Base-by-base conservation (phyloP, 495 filamentous ascomycete genomes). In the Xylaria sp. region DNA sequence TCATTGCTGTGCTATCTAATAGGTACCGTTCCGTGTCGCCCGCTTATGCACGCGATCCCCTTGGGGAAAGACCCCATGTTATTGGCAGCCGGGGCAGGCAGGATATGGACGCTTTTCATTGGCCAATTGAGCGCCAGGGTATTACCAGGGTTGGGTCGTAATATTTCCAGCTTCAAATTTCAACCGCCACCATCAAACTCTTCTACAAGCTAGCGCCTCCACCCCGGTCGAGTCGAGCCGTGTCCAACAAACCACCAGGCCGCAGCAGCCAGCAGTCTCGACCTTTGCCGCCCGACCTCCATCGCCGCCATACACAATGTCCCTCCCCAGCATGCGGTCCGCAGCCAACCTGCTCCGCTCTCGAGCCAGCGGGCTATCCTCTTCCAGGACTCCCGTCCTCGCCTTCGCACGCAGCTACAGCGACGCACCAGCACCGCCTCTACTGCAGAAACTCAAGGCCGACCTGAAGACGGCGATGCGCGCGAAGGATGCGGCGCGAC, bases 391-490 rank as follows among this genome's bases (percentile, higher is more conserved):
- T 21, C 33, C 68, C 37, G 24, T 31, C 40, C 40, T 70, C 59
- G 68, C 58, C 48, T 66, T 68, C 70, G 57, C 69, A 71, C 72
- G 79, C 59, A 72, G 69, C 61, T 85, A 83, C 77, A 84, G 82
- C 35, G 78, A 78, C 71, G 80, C 66, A 7, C 74, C 79, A 14
- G 71, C 81, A 2, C 81, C 83, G 41, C 81, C 82, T 9, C 78
- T 85, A 6, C 77, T 84, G 24, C 72, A 78, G 55, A 86, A 78
- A 73, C 71, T 85, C 68, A 89, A 88, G 64, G 79, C 78, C 57
- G 88, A 90, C 71, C 79, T 90, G 65, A 90, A 90, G 77, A 77
- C 81, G 44, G 87, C 88, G 58, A 89, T 90, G 88, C 83, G 84
- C 50, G 80, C 79, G 53, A 90, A 90, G 77, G 87, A 89, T 73